These are phyloP conservation scores for Andrographis paniculata DNA, from an alignment of 305 asterid genomes.

Conservation along the genomic window DNA sequence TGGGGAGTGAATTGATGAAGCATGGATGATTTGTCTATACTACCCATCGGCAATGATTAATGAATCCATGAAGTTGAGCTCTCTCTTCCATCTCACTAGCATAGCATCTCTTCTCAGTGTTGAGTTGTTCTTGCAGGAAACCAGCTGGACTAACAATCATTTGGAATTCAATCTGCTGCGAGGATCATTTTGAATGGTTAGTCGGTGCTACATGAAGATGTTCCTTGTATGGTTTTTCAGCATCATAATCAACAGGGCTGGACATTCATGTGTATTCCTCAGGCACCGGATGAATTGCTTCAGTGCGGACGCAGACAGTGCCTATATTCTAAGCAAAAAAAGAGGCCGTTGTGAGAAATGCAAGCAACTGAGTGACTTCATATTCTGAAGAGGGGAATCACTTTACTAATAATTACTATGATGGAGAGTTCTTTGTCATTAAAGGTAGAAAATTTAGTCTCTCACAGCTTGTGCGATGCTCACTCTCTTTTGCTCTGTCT, in stretches of 20 bases:
- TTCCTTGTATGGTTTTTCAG: neutral
- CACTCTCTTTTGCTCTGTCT: no score
- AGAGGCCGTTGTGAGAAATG: slow-evolving; percentile 18
- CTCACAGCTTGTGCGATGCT: no score
- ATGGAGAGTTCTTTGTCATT: no score
- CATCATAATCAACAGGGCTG: slow-evolving; percentile 8
- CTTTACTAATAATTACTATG: no score
- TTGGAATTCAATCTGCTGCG: slow-evolving; percentile 78
- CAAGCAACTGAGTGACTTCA: slow-evolving; percentile 54
- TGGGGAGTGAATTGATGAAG: neutral
- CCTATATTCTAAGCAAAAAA: slow-evolving; percentile 37
- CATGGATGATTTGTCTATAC: neutral
- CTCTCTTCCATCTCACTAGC: neutral
- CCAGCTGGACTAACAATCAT: slow-evolving; percentile 67
- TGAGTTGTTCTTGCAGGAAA: slow-evolving; percentile 42
- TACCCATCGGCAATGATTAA: no score
- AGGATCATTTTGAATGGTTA: slow-evolving; percentile 89
- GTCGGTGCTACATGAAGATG: slow-evolving; percentile 7
- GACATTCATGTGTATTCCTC: slow-evolving; percentile 13
- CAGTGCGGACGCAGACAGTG: slow-evolving; percentile 52
- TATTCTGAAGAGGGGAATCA: slow-evolving; percentile 67
- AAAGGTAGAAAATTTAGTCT: no score
- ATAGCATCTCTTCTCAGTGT: neutral
- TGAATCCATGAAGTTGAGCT: no score
- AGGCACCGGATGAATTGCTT: slow-evolving; percentile 86